Evolutionary conservation across 2,329 filamentous ascomycete species (phyloP), one percentile per base, ranked within the genome.

Genomic region (Cladosporium sp.): DNA sequence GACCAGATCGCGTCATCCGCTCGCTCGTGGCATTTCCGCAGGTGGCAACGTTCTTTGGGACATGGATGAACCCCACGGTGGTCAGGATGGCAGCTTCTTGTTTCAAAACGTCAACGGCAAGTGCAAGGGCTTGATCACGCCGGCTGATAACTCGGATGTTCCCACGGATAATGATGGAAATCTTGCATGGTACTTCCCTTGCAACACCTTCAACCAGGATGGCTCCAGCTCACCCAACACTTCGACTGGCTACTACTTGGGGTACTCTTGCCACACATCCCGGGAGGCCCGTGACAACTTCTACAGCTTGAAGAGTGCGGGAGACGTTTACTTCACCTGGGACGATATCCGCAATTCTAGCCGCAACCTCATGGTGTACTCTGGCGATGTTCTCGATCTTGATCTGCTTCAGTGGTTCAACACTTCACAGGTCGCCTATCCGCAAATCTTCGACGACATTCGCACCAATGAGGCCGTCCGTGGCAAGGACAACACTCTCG

Each of bases 61-160:
- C 71, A 77, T 96, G n/a, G 82, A 87, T 1, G 84, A 88, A 65
- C 90, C 90, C 70, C 85, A 93, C 67, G 88, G 87, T 58, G 94
- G 92, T n/a, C 84, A 89, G 74, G 95, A 99, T 71, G 93, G 90
- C 59, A 97, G 92, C 70, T 99, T 99, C 72, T 77, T 99, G 70
- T 99, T 99, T 76, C 94, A 99, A 73, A 96, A 97, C 65, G 94
- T 99, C 73, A 99, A 99, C 67, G 95, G 94, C 50, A 89, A 89
- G 63, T 99, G 94, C 82, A 99, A 97, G 77, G 89, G 83, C 9
- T 76, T 97, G 59, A 96, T 99, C 71, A 96, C 85, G 0, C 75
- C 81, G 7, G 84, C 88, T 1, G 71, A 82, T 1, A 80, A 80
- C 58, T 95, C 92, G 0, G 88, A 91, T 66, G 86, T 99, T 8